A percentile compares a stretch with the other conserved stretches of the same genome.
Conservation (phyloP, 2,329 filamentous ascomycete genomes). For the Epicoccum sorghinum region DNA sequence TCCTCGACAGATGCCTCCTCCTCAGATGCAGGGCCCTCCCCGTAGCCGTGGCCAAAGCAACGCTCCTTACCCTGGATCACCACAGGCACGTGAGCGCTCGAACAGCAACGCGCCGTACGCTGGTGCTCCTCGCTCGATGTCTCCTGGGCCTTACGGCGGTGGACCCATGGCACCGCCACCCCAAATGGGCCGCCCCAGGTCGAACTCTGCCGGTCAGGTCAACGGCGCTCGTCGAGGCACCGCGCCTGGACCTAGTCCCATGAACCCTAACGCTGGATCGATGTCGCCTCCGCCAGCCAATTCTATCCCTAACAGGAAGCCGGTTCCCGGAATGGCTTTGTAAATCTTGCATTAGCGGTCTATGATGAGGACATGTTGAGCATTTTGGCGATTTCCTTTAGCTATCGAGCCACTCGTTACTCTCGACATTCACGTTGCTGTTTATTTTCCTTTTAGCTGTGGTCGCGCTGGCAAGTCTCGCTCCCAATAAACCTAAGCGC, state of each 20-base stretch:
- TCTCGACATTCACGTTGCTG: constrained; percentile 12
- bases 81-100: constrained; percentile 34
- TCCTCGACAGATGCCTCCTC: constrained; percentile 40
- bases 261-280: constrained; percentile 29
- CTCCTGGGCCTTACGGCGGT: constrained; percentile 48
- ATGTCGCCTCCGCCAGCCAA: constrained; percentile 6
- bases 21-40: constrained; percentile 27
- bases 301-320: constrained; percentile 51
- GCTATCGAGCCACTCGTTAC: constrained; percentile 9
- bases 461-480: constrained; percentile 4
- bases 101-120: constrained; percentile 49
- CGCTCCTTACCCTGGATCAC: constrained; percentile 36
- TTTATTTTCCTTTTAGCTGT: constrained; percentile 17
- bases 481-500: neutral
- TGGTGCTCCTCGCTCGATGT: constrained; percentile 45
- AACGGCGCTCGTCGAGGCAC: constrained; percentile 34
- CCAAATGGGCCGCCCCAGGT: constrained; percentile 42
- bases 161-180: constrained; percentile 42
- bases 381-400: constrained; percentile 22
- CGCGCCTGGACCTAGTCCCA: constrained; percentile 45
- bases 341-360: constrained; percentile 24
- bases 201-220: constrained; percentile 46
- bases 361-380: constrained; percentile 32
- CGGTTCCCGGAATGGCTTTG: constrained; percentile 55
- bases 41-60: constrained; percentile 48